A percentile compares a stretch with the other conserved stretches of the same genome.
Evolutionary conservation across 495 filamentous ascomycete genomes (phyloP).

Genomic region (Trichodelitschia bisporula): DNA sequence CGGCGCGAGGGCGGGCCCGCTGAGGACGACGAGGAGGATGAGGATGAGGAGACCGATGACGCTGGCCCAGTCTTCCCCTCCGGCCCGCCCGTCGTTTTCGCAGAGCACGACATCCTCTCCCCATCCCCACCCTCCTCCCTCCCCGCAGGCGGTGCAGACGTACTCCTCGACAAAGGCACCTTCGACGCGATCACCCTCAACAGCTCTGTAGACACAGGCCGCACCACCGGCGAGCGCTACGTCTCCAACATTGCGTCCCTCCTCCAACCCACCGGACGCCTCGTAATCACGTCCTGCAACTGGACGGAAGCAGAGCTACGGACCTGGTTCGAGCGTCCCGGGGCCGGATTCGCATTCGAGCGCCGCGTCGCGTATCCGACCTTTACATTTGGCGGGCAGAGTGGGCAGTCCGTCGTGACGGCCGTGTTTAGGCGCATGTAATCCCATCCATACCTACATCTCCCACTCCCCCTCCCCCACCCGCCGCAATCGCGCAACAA

Average conservation of each 20-base stretch:
- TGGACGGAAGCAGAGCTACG: constrained; percentile 83
- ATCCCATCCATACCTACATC: neutral
- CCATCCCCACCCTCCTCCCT: constrained; percentile 15
- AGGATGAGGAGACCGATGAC: constrained; percentile 1
- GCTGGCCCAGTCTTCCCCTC: neutral
- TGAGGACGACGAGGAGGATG: constrained; percentile 5
- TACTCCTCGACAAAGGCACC: constrained; percentile 88
- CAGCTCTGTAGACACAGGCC: constrained; percentile 24
- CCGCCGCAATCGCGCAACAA: constrained; percentile 37
- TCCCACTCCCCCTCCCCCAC: constrained; percentile 1
- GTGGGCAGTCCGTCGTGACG: constrained; percentile 66
- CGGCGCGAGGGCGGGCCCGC: constrained; percentile 9
- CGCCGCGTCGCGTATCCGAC: constrained; percentile 54
- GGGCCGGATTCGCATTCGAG: constrained; percentile 23
- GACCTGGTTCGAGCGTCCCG: constrained; percentile 34
- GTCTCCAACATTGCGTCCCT: constrained; percentile 33
- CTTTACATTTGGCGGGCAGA: constrained; percentile 66
- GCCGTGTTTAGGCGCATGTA: constrained; percentile 39
- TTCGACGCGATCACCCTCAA: constrained; percentile 78
- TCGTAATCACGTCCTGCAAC: constrained; percentile 89
- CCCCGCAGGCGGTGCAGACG: constrained; percentile 37
- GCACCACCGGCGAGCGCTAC: constrained; percentile 33
- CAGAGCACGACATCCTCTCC: constrained; percentile 51
- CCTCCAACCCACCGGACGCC: constrained; percentile 43
- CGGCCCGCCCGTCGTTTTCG: constrained; percentile 27